Conservation (phyloP, 2,329 filamentous ascomycete genomes). For the Leptographium galeiforme region DNA sequence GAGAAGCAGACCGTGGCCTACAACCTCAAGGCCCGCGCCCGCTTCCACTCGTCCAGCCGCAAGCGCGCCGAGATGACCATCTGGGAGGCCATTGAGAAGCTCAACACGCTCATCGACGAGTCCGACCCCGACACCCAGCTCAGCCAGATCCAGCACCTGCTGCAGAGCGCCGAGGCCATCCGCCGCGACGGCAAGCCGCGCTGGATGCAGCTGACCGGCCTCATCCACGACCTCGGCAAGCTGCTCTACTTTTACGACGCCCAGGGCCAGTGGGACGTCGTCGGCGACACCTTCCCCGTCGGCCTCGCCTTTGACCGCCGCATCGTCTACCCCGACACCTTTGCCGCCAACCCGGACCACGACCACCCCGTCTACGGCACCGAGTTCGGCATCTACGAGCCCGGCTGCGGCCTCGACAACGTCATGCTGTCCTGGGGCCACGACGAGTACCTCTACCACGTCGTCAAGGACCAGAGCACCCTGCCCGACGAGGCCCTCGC, state of each 20-base stretch:
- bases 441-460: conserved; percentile 77
- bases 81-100: conserved; percentile 86
- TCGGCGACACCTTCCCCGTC: conserved; percentile 74
- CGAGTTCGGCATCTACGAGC: conserved; percentile 65
- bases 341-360: conserved; percentile 62
- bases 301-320: conserved; percentile 57
- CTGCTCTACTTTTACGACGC: conserved; percentile 70
- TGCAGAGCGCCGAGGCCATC: conserved; percentile 82
- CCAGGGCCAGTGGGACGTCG: conserved; percentile 86
- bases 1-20: conserved; percentile 66
- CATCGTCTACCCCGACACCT: conserved; percentile 73
- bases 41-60: conserved; percentile 52
- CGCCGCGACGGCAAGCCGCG: conserved; percentile 70
- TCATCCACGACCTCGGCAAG: conserved; percentile 72
- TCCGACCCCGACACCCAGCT: conserved; percentile 81
- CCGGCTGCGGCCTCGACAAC: conserved; percentile 71
- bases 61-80: conserved; percentile 60
- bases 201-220: conserved; percentile 68
- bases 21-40: conserved; percentile 67
- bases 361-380: conserved; percentile 59
- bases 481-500: conserved; percentile 72
- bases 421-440: conserved; percentile 86
- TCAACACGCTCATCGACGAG: conserved; percentile 83
- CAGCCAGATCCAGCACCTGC: conserved; percentile 77
- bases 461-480: conserved; percentile 68